Base-by-base conservation (phyloP, 768 basidiomycete genomes). In the Mycena floridula region DNA sequence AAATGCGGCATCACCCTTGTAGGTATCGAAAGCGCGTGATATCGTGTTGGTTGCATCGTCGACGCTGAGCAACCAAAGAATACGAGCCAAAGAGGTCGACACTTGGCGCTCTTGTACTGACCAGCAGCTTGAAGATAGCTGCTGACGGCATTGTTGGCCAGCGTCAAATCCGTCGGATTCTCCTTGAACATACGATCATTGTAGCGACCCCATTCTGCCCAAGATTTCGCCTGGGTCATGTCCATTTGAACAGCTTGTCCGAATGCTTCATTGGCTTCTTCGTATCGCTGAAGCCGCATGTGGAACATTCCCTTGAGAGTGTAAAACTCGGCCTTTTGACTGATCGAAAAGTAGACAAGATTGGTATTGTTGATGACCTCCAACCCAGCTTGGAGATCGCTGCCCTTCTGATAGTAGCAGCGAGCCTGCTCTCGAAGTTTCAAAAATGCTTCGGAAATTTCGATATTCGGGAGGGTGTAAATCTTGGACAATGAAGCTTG, bases 301-400 rank as follows among this genome's bases (percentile, higher is more conserved):
- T 95, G 84, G 70, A 99, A 99, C 89, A 99, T 94, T 30, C 91
- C 96, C 64, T 99, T 99, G 58, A 98, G 70, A 4, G 94, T 97
- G 63, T 91, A 91, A 66, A 99, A 99, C 60, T 99, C 95, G 37
- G 96, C 93, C 61, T 99, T 99, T 61, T 99, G 96, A 3, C 79
- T 66, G 6, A 71, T 80, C 16, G 93, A 90, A 67, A 99, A 99
- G 70, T 97, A 99, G 76, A 95, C 89, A 46, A 99, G 69, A 61
- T 99, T 99, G 12, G 96, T 99, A 57, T 97, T 98, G 64, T 97
- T 99, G 73, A 99, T 99, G 45, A 96, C 93, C 59, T 99, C 96
- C 36, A 99, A 68, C 22, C 96, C 96, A 4, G 91, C 89, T 53
- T 89, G 84, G 46, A 96, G 79, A 59, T 97, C 93, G 48, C 86